Conservation (phyloP, 2,329 filamentous ascomycete genomes). For the Neocatenulostroma microsporum region DNA sequence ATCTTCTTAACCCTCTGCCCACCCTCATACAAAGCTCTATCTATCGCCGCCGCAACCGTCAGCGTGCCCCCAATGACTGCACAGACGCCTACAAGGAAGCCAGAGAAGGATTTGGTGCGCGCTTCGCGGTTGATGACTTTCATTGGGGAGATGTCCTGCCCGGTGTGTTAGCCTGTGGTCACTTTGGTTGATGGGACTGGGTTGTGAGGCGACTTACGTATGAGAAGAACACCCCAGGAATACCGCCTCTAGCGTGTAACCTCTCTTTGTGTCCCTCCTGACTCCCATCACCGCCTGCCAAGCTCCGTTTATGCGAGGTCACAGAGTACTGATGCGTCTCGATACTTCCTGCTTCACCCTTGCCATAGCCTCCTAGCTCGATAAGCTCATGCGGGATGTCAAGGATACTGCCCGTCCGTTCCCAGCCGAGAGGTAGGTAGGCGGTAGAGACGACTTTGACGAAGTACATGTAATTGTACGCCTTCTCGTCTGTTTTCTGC, state of each 20-base stretch:
- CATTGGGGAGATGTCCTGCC: conserved; percentile 88
- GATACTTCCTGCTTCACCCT: conserved; percentile 65
- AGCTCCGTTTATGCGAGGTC: conserved; percentile 86
- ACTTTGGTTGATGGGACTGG: no score
- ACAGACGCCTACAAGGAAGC: conserved; percentile 89
- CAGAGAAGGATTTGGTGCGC: conserved; percentile 77
- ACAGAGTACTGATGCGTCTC: conserved; percentile 99
- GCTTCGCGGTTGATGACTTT: conserved; percentile 97
- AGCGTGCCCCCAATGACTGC: conserved; percentile 90
- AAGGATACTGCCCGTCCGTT: conserved; percentile 45
- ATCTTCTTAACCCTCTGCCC: conserved; percentile 78
- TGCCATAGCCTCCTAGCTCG: conserved; percentile 62
- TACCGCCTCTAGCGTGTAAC: conserved; percentile 79
- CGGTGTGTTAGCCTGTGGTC: conserved; percentile 20
- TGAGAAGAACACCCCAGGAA: conserved; percentile 96
- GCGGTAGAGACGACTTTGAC: conserved; percentile 96
- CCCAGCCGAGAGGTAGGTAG: conserved; percentile 87
- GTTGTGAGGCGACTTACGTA: conserved; percentile 60
- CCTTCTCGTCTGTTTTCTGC: conserved; percentile 71
- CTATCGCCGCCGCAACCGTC: conserved; percentile 88
- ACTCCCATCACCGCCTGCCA: conserved; percentile 74
- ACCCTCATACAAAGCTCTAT: conserved; percentile 87
- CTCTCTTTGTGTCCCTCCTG: conserved; percentile 88
- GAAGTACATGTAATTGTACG: conserved; percentile 98
- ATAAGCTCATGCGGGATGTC: conserved; percentile 41